Evolutionary conservation across 2,329 filamentous ascomycete species (phyloP).

Genomic region (Aureobasidium sp.): DNA sequence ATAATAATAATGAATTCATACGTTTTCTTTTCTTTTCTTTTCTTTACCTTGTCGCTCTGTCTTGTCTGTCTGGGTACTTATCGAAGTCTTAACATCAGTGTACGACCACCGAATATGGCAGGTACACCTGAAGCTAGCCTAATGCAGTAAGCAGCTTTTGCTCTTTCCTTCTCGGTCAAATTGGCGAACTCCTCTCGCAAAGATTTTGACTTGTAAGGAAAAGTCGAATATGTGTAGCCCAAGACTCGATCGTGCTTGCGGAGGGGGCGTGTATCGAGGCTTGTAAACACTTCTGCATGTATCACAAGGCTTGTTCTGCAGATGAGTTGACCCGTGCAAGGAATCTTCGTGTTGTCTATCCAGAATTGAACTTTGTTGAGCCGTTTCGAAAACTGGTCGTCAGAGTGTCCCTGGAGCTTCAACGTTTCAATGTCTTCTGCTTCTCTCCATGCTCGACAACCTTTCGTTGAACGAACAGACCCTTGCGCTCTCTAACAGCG

Average conservation of each 20-base stretch:
- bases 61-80: not conserved
- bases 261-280: no score
- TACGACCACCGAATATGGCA: not conserved
- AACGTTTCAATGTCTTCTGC: constrained; percentile 65
- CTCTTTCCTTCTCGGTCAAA: not conserved
- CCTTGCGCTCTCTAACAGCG: constrained; percentile 77
- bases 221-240: not conserved
- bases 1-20: not conserved
- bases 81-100: no score
- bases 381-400: no score
- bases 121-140: not conserved
- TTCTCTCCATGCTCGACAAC: constrained; percentile 83
- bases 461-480: constrained; percentile 68
- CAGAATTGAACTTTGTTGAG: no score
- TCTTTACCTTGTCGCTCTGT: not conserved
- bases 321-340: no score
- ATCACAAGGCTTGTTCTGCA: no score
- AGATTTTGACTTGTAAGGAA: not conserved
- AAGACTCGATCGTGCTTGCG: no score
- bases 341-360: no score
- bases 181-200: not conserved
- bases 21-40: not conserved
- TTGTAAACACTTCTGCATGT: no score
- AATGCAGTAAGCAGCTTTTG: not conserved
- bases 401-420: no score